Percentiles rank a stretch among this genome's conserved stretches.
Conservation (phyloP, 345 rosid genomes). For the Anastatica hierochuntica region DNA sequence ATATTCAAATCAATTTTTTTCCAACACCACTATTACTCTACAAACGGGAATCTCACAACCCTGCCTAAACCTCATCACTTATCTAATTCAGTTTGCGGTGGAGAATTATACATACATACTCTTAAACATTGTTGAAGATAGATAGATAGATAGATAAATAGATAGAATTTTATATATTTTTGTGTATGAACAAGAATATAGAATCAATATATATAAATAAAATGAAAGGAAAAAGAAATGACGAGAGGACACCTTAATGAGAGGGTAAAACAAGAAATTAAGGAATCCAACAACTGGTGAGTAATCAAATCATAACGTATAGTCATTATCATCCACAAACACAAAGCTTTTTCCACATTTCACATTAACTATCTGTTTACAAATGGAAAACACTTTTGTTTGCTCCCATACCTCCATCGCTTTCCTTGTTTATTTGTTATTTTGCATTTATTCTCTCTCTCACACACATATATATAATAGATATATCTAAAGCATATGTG, state of each 20-base stretch:
- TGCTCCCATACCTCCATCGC: conserved; percentile 18
- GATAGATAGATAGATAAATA: no score
- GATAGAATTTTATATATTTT: no score
- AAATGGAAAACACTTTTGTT: not conserved
- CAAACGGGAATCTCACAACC: no score
- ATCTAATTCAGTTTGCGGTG: no score
- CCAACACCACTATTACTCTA: no score
- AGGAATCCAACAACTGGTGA: conserved; percentile 15
- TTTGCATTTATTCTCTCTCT: not conserved
- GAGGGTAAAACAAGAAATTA: conserved; percentile 14
- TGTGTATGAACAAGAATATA: no score
- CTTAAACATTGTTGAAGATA: no score
- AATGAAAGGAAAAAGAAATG: not conserved
- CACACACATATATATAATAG: not conserved
- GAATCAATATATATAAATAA: not conserved
- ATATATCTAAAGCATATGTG: no score
- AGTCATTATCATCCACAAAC: conserved; percentile 14
- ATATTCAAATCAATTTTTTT: no score
- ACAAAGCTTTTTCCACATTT: not conserved
- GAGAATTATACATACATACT: no score
- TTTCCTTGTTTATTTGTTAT: not conserved
- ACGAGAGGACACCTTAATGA: conserved; percentile 14
- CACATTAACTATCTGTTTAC: conserved; percentile 10
- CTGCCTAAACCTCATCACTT: no score
- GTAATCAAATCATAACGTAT: conserved; percentile 12